phyloP scores from a whole-genome alignment of 805 yeast genomes.

The Tetrapisispora pingtungensis region DNA sequence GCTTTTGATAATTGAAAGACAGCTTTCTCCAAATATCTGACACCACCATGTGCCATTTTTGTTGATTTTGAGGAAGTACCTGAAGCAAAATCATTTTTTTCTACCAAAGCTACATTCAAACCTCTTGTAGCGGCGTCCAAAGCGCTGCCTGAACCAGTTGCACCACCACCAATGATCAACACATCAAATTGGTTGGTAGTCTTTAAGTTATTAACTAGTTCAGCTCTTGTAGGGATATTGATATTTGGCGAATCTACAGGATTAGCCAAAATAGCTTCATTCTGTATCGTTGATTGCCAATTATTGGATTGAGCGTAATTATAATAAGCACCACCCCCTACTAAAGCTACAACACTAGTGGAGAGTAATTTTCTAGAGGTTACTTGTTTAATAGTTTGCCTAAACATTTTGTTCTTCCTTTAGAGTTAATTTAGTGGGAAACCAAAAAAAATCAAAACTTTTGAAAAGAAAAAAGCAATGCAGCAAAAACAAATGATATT shows the following conservation, averaged over 20 bases:
- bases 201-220: conserved; percentile 39
- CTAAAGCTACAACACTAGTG: conserved; percentile 9
- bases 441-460: no score
- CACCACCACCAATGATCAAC: conserved; percentile 92
- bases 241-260: conserved; percentile 12
- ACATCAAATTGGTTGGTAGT: conserved; percentile 55
- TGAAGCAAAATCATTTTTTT: conserved; percentile 80
- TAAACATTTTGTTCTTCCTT: no score
- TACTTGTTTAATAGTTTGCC: neutral
- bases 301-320: neutral
- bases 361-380: neutral
- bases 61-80: conserved; percentile 93
- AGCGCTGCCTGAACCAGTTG: conserved; percentile 90
- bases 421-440: no score
- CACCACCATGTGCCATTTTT: conserved; percentile 97
- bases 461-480: no score
- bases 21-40: conserved; percentile 89
- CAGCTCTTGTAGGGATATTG: conserved; percentile 40
- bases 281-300: neutral
- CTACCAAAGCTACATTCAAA: conserved; percentile 76
- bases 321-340: conserved; percentile 2
- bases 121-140: conserved; percentile 88
- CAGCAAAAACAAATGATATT: no score
- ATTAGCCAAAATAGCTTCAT: conserved; percentile 3
- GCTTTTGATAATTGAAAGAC: conserved; percentile 84